Conservation (phyloP, 805 yeast species). For the Hanseniaspora mollemarum region DNA sequence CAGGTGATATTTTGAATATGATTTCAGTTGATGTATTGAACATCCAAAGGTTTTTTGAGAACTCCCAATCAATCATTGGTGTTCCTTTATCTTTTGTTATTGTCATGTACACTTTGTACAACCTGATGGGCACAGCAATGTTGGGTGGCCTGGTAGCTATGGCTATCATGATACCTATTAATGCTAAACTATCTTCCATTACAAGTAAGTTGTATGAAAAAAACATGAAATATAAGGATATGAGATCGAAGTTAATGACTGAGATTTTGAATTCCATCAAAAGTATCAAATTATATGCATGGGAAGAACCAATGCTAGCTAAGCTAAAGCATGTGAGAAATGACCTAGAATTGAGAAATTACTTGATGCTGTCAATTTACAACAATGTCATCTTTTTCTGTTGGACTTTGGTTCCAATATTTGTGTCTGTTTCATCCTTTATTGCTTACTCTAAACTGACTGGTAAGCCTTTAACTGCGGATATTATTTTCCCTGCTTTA, state of each 20-base stretch:
- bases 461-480: conserved; percentile 47
- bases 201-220: conserved; percentile 38
- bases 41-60: conserved; percentile 47
- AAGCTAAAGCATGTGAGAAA: conserved; percentile 46
- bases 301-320: conserved; percentile 55
- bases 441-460: conserved; percentile 40
- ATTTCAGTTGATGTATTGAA: conserved; percentile 66
- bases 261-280: conserved; percentile 52
- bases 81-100: conserved; percentile 48
- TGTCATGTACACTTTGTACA: conserved; percentile 44
- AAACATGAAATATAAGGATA: conserved; percentile 54
- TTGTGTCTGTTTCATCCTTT: conserved; percentile 53
- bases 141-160: conserved; percentile 46
- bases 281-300: conserved; percentile 54
- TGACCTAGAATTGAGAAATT: conserved; percentile 43
- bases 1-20: conserved; percentile 72
- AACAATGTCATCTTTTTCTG: conserved; percentile 41
- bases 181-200: conserved; percentile 37
- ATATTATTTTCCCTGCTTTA: conserved; percentile 57
- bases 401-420: conserved; percentile 54
- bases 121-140: conserved; percentile 47
- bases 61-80: conserved; percentile 44
- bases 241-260: conserved; percentile 45
- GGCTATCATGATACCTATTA: conserved; percentile 47
- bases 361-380: conserved; percentile 39